phyloP scores from a whole-genome alignment of 345 rosid genomes.

The Citrus cavaleriei region DNA sequence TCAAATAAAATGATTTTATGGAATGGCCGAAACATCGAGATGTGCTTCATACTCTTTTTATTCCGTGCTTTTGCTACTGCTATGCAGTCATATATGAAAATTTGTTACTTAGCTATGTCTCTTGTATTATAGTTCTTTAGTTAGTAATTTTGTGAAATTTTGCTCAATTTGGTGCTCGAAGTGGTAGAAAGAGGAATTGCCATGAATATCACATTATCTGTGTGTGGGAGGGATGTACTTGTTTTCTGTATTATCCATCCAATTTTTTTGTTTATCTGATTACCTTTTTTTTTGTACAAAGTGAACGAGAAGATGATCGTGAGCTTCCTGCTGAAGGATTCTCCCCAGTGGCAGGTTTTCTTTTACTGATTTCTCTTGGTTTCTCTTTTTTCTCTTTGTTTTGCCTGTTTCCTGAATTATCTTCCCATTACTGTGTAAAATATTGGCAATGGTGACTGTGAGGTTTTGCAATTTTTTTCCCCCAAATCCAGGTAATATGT shows the following conservation, averaged over 20 bases:
- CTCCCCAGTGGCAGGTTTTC: slow-evolving; percentile 66
- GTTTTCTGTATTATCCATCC: neutral
- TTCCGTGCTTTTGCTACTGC: neutral
- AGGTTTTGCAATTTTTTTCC: neutral
- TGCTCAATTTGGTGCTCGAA: too few relatives aligned
- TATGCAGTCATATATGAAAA: neutral
- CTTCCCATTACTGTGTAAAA: too few relatives aligned
- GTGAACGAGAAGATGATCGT: slow-evolving; percentile 58
- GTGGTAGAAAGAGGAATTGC: neutral
- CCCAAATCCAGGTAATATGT: neutral
- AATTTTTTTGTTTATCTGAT: slow-evolving; percentile 29
- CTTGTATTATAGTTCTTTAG: neutral
- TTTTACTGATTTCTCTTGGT: neutral
- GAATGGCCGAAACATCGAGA: neutral
- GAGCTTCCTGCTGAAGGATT: slow-evolving; percentile 49
- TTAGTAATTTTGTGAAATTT: neutral
- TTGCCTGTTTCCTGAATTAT: neutral
- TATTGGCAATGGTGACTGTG: neutral
- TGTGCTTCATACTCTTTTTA: neutral
- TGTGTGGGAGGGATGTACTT: neutral
- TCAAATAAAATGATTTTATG: too few relatives aligned
- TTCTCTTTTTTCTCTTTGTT: neutral
- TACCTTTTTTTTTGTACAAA: slow-evolving; percentile 30
- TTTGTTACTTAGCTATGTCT: neutral
- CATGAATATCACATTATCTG: neutral